Evolutionary conservation across 2,329 filamentous ascomycete species (phyloP).

Genomic region (Fusarium sp.): DNA sequence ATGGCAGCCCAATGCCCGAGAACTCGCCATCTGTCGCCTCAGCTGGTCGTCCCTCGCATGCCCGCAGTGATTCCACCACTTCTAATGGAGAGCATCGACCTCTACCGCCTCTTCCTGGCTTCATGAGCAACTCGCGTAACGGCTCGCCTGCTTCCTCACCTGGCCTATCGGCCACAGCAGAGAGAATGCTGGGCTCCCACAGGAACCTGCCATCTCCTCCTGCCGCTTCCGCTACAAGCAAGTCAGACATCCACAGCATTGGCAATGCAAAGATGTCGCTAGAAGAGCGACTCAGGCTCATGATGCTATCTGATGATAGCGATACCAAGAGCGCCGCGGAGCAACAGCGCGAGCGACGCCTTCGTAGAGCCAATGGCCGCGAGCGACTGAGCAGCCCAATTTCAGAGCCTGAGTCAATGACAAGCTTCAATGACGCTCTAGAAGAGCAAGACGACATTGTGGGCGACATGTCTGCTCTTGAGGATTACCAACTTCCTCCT

Average conservation of each 20-base stretch:
- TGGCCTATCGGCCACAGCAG: constrained; percentile 76
- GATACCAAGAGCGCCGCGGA: constrained; percentile 68
- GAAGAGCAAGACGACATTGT: constrained; percentile 70
- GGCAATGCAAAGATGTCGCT: constrained; percentile 81
- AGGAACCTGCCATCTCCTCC: constrained; percentile 80
- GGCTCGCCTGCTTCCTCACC: constrained; percentile 62
- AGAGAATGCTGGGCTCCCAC: constrained; percentile 74
- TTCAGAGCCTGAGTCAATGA: constrained; percentile 53
- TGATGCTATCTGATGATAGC: constrained; percentile 82
- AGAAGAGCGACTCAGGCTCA: constrained; percentile 85
- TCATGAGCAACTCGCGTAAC: constrained; percentile 52
- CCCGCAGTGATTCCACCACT: constrained; percentile 76
- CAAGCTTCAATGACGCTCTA: constrained; percentile 48
- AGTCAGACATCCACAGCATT: constrained; percentile 82
- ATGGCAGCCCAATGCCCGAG: constrained; percentile 75
- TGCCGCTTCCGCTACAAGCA: constrained; percentile 71
- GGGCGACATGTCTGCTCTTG: constrained; percentile 68
- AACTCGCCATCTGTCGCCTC: constrained; percentile 54
- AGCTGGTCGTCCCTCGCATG: constrained; percentile 65
- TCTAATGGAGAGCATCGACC: constrained; percentile 87
- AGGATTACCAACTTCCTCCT: constrained; percentile 74
- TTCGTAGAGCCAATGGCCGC: constrained; percentile 69
- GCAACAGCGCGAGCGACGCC: constrained; percentile 74
- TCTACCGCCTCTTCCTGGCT: constrained; percentile 84
- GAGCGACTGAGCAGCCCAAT: constrained; percentile 61